Base-by-base conservation (phyloP, 352 stramenopile species). In the Thalassiosira hispida region DNA sequence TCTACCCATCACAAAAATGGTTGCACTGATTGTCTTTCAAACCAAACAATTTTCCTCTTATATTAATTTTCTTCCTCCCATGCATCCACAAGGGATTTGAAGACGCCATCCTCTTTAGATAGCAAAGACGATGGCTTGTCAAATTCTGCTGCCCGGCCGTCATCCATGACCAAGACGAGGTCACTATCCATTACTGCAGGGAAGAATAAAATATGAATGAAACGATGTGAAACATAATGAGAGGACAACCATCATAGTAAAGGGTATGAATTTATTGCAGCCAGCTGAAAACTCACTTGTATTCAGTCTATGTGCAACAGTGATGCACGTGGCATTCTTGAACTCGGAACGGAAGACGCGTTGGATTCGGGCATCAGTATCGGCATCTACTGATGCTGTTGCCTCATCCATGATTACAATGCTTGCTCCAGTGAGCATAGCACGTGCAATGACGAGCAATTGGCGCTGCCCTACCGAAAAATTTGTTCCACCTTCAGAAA, bases 291-390 rank as follows among this genome's bases (percentile, higher is more conserved):
- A n/a, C n/a, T n/a, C n/a, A n/a, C n/a, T 60, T 0, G 73, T 75
- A 22, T 98, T 96, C 53, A 99, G 84, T 27, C 97, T 91, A 89
- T 99, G 97, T 29, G 97, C 97, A 25, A 99, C 96, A 22, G 96
- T 98, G 60, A 99, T 84, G 44, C 91, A 92, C n/a, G 97, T 99
- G 62, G 87, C 95, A 71, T 93, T 56, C 14, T 73, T 81, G 77
- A 99, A 99, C 69, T 90, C 81, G 12, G 68, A 74, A 14, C 86
- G 81, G 47, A 95, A 84, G 7, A 91, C 86, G 23, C 74, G 73
- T 77, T 97, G 94, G 65, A 98, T 94, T 5, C 90, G 57, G 8
- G 81, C 85, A 81, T 97, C 95, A 2, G 92, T 97, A n/a, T 92
- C 82, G 18, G 79, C 82, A 82, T 97, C 95, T 1, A 97, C 86